phyloP scores from a whole-genome alignment of 2,329 filamentous ascomycete species.

The Colletotrichum paranaense region DNA sequence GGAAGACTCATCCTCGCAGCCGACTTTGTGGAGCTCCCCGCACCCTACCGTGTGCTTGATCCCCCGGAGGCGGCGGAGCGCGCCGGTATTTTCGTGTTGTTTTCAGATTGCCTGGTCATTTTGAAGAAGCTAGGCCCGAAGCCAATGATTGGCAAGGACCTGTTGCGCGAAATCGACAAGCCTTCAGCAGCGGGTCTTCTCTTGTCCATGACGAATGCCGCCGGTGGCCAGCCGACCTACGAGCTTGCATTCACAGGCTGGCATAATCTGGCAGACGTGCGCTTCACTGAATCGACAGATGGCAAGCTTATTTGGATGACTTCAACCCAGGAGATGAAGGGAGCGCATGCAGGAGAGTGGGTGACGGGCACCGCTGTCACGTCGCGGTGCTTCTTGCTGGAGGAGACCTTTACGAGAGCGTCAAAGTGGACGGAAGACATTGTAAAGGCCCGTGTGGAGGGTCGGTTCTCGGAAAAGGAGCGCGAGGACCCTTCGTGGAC shows the following conservation, averaged over 20 bases:
- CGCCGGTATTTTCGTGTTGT: conserved; percentile 82
- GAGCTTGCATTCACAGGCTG: conserved; percentile 83
- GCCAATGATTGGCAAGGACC: conserved; percentile 76
- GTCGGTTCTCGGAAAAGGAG: conserved; percentile 84
- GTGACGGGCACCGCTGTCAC: conserved; percentile 64
- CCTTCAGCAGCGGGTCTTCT: conserved; percentile 74
- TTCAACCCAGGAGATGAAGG: conserved; percentile 70
- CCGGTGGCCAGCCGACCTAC: conserved; percentile 69
- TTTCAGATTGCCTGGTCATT: conserved; percentile 83
- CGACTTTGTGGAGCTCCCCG: conserved; percentile 81
- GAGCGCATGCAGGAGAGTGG: conserved; percentile 59
- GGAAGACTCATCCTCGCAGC: conserved; percentile 85
- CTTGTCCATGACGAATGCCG: conserved; percentile 72
- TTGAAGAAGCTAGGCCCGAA: conserved; percentile 76
- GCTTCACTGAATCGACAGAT: conserved; percentile 78
- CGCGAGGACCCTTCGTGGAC: conserved; percentile 86
- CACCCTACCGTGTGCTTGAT: conserved; percentile 71
- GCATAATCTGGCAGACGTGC: conserved; percentile 75
- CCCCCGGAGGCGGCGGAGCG: conserved; percentile 56
- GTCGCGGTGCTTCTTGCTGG: conserved; percentile 76
- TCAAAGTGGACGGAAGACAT: conserved; percentile 85
- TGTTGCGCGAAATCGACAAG: conserved; percentile 88
- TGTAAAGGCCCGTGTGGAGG: conserved; percentile 86
- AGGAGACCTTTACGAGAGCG: conserved; percentile 80
- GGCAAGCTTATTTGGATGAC: conserved; percentile 76